phyloP scores from a whole-genome alignment of 768 basidiomycete species.

The Panus rudis region DNA sequence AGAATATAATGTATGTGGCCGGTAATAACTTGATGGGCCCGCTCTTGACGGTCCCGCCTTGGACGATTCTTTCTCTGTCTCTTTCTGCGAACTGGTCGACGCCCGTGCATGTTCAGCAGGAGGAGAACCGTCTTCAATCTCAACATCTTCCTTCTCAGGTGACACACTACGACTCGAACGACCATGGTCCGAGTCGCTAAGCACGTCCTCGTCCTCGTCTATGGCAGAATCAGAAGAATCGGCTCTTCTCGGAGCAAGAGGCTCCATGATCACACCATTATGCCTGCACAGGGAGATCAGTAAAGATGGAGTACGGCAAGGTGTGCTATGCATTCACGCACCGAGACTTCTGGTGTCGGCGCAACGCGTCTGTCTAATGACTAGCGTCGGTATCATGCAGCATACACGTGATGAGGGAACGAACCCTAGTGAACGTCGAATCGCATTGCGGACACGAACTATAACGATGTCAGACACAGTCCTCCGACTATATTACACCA shows the following conservation, averaged over 20 bases:
- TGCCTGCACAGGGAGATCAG: constrained; percentile 35
- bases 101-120: too few relatives aligned
- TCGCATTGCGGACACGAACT: constrained; percentile 78
- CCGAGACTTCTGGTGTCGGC: constrained; percentile 77
- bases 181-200: background rate
- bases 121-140: constrained; percentile 19
- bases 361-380: constrained; percentile 68
- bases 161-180: background rate
- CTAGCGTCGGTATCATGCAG: constrained; percentile 8
- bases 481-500: constrained; percentile 5
- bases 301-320: constrained; percentile 3
- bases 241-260: constrained; percentile 13
- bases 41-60: constrained; percentile 40
- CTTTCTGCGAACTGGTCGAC: too few relatives aligned
- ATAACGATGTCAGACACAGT: constrained; percentile 10
- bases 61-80: constrained; percentile 27
- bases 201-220: constrained; percentile 5
- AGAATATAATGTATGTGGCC: constrained; percentile 49
- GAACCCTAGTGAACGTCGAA: constrained; percentile 70
- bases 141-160: constrained; percentile 13
- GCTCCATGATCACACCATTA: constrained; percentile 61
- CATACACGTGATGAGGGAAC: constrained; percentile 21
- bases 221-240: background rate
- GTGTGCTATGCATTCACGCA: constrained; percentile 23
- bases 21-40: constrained; percentile 55